Conservation (phyloP, 83 land plant species). For the Picea abies region DNA sequence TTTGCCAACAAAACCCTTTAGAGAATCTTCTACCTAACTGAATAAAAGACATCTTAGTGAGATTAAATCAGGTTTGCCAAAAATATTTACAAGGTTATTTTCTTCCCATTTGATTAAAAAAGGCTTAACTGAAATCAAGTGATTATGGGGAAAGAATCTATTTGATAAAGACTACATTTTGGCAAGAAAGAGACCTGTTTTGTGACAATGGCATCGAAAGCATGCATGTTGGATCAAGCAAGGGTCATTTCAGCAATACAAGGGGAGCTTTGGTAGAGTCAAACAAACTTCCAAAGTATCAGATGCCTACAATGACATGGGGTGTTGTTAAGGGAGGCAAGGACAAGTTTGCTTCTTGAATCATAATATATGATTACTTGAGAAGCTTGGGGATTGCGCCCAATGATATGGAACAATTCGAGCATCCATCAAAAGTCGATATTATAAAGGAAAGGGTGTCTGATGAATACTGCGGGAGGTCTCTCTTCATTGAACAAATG, state of each 20-base stretch:
- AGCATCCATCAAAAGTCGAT: constrained; percentile 76
- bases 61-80: not conserved
- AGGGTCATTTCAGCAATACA: constrained; percentile 3
- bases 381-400: constrained; percentile 58
- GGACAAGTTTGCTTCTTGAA: constrained; percentile 37
- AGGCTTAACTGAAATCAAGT: not conserved
- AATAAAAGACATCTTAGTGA: not conserved
- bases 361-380: constrained; percentile 55
- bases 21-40: not conserved
- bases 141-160: not conserved
- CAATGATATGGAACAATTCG: constrained; percentile 62
- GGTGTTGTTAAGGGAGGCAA: constrained; percentile 55
- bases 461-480: no score
- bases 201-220: not conserved
- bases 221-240: not conserved
- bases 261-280: constrained; percentile 14
- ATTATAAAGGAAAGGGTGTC: constrained; percentile 65
- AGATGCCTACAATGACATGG: constrained; percentile 75
- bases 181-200: not conserved
- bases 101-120: not conserved
- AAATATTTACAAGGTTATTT: not conserved
- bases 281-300: constrained; percentile 40
- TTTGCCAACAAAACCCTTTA: not conserved
- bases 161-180: not conserved
- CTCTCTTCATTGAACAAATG: no score